Base-by-base conservation (phyloP, 2,329 filamentous ascomycete genomes). In the Dichotomopilus funicola region DNA sequence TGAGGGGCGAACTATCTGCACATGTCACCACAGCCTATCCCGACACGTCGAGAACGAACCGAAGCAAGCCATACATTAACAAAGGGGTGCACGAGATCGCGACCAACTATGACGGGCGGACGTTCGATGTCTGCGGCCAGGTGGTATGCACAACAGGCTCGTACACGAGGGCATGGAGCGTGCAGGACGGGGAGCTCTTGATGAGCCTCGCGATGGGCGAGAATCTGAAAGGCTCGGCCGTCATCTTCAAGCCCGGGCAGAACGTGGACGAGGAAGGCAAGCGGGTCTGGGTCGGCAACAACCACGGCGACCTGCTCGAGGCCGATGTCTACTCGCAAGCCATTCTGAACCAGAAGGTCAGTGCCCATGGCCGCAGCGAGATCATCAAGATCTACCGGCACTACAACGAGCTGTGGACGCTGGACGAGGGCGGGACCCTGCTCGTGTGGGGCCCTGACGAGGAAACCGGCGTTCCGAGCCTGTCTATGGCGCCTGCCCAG, bases 271-370 rank as follows among this genome's bases (percentile, higher is more conserved):
- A 91, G 47, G 92, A 97, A 70, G 92, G 91, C 5, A 80, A 81
- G 53, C 80, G 85, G 11, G 64, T 99, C 31, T 99, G 94, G 94
- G 81, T 97, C 36, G 94, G 94, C 6, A 96, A 87, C 44, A 95
- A 87, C 62, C 77, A 83, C 6, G 94, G 94, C 48, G 94, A 99
- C 60, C 77, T 99, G 41, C 83, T 91, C 67, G 94, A 99, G 72
- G 80, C 95, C 45, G 91, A 99, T 68, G 82, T 97, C 53, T 74
- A 78, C 2, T 85, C 84, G 0, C 86, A 91, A 66, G 82, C 79
- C 38, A 77, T 96, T 46, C 76, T 89, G 11, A 77, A 80, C 34
- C 87, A 80, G 13, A 89, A 87, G 64, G 73, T 80, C 2, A 83
- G 78, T 50, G 88, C 88, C 2, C 94, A 97, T 65, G 83, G 85